Conservation (phyloP, 139 green algal genomes). For the Eudorina sp. region DNA sequence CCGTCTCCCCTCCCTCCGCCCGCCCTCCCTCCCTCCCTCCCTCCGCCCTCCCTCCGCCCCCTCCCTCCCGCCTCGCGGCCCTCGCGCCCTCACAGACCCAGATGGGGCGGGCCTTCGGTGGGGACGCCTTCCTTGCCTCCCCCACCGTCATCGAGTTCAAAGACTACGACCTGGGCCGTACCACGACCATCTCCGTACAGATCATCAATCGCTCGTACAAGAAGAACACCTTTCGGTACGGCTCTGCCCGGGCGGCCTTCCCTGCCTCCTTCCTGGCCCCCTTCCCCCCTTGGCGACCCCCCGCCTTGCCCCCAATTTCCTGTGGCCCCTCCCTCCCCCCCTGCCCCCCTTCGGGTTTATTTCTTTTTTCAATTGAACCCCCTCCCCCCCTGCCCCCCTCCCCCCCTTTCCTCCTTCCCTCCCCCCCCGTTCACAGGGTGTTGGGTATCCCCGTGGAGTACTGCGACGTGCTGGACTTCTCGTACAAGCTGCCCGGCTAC, state of each 20-base stretch:
- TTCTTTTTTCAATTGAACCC: too few species aligned
- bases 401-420: neutral
- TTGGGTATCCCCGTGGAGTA: slow-evolving; percentile 63
- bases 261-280: neutral
- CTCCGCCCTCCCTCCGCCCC: neutral
- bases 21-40: neutral
- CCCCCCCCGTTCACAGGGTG: slow-evolving; percentile 31
- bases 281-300: too few species aligned
- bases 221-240: slow-evolving; percentile 73
- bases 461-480: slow-evolving; percentile 64
- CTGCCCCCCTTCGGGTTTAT: too few species aligned
- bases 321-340: slow-evolving; percentile 13
- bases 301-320: too few species aligned
- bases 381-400: neutral
- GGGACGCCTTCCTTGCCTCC: slow-evolving; percentile 72
- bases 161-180: slow-evolving; percentile 66
- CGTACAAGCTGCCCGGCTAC: slow-evolving; percentile 72
- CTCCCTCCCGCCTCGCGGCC: neutral
- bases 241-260: neutral
- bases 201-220: slow-evolving; percentile 76
- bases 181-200: slow-evolving; percentile 57
- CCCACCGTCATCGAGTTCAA: slow-evolving; percentile 71
- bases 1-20: neutral
- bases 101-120: slow-evolving; percentile 69
- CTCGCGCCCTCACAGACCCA: slow-evolving; percentile 53